These are phyloP conservation scores for Lodderomyces oxycetoniae DNA, from an alignment of 1,139 yeast genomes.

Conservation along the genomic window DNA sequence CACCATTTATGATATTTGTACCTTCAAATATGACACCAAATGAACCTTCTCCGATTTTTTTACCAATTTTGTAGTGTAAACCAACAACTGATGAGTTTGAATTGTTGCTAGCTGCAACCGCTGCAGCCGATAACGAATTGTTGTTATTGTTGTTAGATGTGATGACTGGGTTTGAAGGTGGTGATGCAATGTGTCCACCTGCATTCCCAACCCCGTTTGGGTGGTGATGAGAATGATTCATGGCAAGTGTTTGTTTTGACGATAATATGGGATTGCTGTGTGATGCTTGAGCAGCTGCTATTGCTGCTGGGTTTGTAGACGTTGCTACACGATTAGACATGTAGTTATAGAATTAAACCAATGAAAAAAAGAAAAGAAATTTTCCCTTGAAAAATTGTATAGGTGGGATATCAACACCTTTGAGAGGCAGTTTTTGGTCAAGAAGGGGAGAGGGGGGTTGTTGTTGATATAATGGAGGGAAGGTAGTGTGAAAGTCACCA, in stretches of 20 bases:
- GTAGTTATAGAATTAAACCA: no score
- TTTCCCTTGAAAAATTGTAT: no score
- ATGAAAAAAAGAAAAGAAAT: no score
- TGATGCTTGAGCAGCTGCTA: slow-evolving; percentile 37
- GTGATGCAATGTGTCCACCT: no score
- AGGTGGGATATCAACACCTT: neutral
- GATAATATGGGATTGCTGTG: slow-evolving; percentile 15
- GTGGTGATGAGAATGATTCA: slow-evolving; percentile 3
- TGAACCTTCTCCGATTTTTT: slow-evolving; percentile 97
- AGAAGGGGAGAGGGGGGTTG: no score
- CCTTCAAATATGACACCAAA: slow-evolving; percentile 98
- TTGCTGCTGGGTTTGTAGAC: slow-evolving; percentile 32
- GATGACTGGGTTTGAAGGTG: neutral
- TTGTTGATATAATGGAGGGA: no score
- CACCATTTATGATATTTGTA: slow-evolving; percentile 71
- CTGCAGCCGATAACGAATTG: slow-evolving; percentile 4
- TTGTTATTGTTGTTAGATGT: neutral
- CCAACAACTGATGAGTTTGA: slow-evolving; percentile 45
- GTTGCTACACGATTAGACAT: slow-evolving; percentile 14
- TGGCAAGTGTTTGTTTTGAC: slow-evolving; percentile 6
- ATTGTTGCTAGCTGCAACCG: slow-evolving; percentile 10
- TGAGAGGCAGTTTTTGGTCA: no score
- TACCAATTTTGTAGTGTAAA: slow-evolving; percentile 88
- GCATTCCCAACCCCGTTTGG: slow-evolving; percentile 2
- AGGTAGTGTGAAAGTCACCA: no score